phyloP scores from a whole-genome alignment of 1,284 basidiomycete species.

The Veloboletus limbatus region DNA sequence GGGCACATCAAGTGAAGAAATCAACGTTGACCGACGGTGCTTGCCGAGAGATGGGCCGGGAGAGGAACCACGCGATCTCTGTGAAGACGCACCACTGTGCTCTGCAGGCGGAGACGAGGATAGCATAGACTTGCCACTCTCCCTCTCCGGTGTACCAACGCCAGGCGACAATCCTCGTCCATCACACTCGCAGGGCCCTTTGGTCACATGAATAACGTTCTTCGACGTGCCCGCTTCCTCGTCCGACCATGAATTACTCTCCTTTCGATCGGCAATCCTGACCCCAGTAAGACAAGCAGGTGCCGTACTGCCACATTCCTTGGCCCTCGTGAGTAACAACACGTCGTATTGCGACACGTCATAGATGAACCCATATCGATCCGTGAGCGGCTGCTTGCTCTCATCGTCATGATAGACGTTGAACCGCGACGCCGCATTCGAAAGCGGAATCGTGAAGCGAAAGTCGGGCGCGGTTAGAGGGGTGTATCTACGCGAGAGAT shows the following conservation, averaged over 20 bases:
- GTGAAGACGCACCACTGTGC: slow-evolving; percentile 21
- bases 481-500: slow-evolving; percentile 69
- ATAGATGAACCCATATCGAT: slow-evolving; percentile 95
- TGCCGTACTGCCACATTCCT: slow-evolving; percentile 70
- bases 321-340: slow-evolving; percentile 69
- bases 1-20: slow-evolving; percentile 33
- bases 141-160: slow-evolving; percentile 12
- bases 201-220: slow-evolving; percentile 54
- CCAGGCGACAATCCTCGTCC: slow-evolving; percentile 35
- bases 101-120: slow-evolving; percentile 17
- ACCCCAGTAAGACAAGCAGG: slow-evolving; percentile 85
- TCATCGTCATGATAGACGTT: slow-evolving; percentile 52
- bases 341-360: slow-evolving; percentile 81
- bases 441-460: slow-evolving; percentile 59
- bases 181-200: slow-evolving; percentile 57
- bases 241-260: slow-evolving; percentile 73
- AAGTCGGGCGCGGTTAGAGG: slow-evolving; percentile 68
- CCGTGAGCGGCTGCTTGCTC: slow-evolving; percentile 72
- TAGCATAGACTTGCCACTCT: slow-evolving; percentile 9
- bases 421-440: slow-evolving; percentile 55
- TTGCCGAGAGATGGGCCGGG: slow-evolving; percentile 50
- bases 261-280: slow-evolving; percentile 78
- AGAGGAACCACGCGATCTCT: slow-evolving; percentile 41
- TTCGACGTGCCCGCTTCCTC: slow-evolving; percentile 42
- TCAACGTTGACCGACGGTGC: slow-evolving; percentile 41